Percentiles rank a stretch among this genome's conserved stretches.
phyloP scores from a whole-genome alignment of 2,329 filamentous ascomycete genomes.

The Talaromyces sp. region DNA sequence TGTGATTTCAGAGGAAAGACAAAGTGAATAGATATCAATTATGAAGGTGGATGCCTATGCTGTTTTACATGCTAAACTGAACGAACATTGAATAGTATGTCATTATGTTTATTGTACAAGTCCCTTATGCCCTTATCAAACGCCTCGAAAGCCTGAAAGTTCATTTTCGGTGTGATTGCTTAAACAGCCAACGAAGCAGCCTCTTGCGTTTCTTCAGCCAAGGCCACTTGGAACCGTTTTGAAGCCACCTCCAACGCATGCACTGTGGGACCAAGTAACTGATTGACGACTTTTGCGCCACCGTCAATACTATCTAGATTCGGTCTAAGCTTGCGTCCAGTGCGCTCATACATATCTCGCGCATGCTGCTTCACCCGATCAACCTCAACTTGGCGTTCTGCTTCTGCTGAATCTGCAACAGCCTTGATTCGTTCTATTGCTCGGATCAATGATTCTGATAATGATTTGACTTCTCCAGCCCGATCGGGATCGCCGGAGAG shows the following conservation, averaged over 20 bases:
- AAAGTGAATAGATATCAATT: no score
- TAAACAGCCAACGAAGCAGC: constrained; percentile 17
- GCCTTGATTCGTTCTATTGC: constrained; percentile 78
- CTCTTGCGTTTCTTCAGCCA: constrained; percentile 61
- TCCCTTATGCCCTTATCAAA: constrained; percentile 5
- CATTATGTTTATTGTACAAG: constrained; percentile 7
- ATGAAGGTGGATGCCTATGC: no score
- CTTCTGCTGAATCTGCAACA: constrained; percentile 78
- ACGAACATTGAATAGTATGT: no score
- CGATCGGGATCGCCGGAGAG: constrained; percentile 83
- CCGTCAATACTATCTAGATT: constrained; percentile 69
- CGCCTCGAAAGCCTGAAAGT: constrained; percentile 10
- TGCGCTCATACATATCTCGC: constrained; percentile 69
- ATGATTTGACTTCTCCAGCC: constrained; percentile 75
- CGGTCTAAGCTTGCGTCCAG: constrained; percentile 72
- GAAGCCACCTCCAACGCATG: constrained; percentile 71
- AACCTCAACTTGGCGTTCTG: constrained; percentile 68
- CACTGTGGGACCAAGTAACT: constrained; percentile 74
- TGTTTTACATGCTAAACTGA: no score
- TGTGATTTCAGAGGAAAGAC: no score
- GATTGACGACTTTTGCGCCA: constrained; percentile 73
- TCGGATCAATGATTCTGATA: constrained; percentile 78
- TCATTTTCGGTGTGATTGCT: no score
- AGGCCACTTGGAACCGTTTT: constrained; percentile 69
- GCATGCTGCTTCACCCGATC: constrained; percentile 70